These are phyloP conservation scores for Hirschioporus abietinus DNA, from an alignment of 768 basidiomycete genomes.

Conservation along the genomic window DNA sequence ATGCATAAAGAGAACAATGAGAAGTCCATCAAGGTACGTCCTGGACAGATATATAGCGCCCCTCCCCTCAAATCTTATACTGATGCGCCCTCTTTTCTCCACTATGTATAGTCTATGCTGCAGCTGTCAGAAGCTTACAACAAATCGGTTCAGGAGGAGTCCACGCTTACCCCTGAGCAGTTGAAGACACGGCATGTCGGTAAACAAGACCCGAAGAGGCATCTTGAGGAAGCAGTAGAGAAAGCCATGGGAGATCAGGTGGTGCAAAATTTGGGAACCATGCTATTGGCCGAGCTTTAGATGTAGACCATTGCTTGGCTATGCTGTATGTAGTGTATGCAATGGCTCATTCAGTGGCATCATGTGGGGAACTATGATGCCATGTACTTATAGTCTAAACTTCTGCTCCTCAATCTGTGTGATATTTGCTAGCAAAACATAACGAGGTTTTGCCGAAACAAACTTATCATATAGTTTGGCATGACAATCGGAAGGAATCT, in stretches of 20 bases:
- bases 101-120: constrained; percentile 73
- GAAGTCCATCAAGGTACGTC: constrained; percentile 84
- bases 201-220: constrained; percentile 96
- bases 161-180: constrained; percentile 89
- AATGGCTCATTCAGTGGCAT: not conserved
- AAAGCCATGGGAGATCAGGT: constrained; percentile 98
- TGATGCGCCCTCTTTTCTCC: not conserved
- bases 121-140: constrained; percentile 90
- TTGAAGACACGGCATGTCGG: constrained; percentile 97
- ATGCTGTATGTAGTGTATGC: not conserved
- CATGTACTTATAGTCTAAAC: not conserved
- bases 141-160: constrained; percentile 97
- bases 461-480: too few relatives aligned
- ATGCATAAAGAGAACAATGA: constrained; percentile 86
- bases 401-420: not conserved
- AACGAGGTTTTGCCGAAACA: too few relatives aligned
- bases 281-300: constrained; percentile 89
- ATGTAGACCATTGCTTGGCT: constrained; percentile 6
- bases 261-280: constrained; percentile 90
- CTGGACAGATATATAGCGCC: not conserved
- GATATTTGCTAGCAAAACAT: too few relatives aligned
- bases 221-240: constrained; percentile 95
- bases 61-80: not conserved
- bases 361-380: not conserved
- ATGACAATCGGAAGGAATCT: not conserved